Evolutionary conservation across 208 protist species (phyloP).

Genomic region (Leishmania lainsoni): DNA sequence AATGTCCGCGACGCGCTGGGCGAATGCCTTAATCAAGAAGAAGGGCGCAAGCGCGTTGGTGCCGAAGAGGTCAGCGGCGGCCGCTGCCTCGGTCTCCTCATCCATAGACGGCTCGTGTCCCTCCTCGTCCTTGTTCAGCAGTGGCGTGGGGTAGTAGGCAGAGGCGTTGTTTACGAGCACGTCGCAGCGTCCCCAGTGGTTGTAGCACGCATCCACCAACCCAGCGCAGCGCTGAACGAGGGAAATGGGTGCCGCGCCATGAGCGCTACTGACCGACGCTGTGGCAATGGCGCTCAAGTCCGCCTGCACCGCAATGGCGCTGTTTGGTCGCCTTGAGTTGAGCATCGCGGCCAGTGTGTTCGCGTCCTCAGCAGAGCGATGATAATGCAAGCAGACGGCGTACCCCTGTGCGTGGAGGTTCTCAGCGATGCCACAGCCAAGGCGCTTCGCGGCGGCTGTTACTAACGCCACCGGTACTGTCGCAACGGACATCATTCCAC

Average conservation of each 20-base stretch:
- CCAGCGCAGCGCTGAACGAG: conserved; percentile 41
- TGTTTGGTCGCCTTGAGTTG: conserved; percentile 47
- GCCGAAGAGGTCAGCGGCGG: conserved; percentile 56
- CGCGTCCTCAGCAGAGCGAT: conserved; percentile 38
- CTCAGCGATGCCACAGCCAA: conserved; percentile 54
- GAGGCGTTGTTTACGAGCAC: conserved; percentile 90
- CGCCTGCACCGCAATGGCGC: conserved; percentile 33
- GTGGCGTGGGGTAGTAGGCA: conserved; percentile 68
- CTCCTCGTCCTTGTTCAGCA: conserved; percentile 24
- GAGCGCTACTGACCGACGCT: not conserved
- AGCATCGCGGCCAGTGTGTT: conserved; percentile 44
- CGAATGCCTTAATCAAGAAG: conserved; percentile 62
- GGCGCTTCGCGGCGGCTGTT: conserved; percentile 59
- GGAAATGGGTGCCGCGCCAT: not conserved
- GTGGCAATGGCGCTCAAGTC: conserved; percentile 25
- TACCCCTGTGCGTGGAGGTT: conserved; percentile 56
- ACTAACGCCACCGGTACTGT: conserved; percentile 52
- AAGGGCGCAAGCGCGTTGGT: conserved; percentile 79
- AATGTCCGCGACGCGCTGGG: conserved; percentile 25
- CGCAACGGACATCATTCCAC: not conserved
- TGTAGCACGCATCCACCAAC: conserved; percentile 53
- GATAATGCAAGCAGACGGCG: conserved; percentile 63
- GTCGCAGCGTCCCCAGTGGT: conserved; percentile 68
- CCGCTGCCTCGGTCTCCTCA: conserved; percentile 22
- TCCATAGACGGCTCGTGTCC: not conserved